These are phyloP conservation scores for Podaxis sp. DNA, from an alignment of 768 basidiomycete species.

Conservation along the genomic window DNA sequence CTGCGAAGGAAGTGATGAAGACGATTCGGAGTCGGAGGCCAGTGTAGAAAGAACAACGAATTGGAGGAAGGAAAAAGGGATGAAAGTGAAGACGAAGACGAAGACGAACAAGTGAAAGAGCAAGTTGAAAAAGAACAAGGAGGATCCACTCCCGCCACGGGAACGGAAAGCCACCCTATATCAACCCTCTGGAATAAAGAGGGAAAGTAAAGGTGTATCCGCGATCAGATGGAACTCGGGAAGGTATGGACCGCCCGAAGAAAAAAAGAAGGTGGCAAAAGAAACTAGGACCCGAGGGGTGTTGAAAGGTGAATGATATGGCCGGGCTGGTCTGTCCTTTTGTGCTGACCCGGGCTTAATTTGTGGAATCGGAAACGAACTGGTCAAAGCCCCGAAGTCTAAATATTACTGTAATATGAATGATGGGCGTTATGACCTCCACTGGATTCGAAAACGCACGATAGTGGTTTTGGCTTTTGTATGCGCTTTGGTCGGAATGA, in stretches of 20 bases:
- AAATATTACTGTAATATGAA: not conserved
- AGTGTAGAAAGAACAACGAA: not conserved
- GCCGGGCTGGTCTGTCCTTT: slow-evolving; percentile 1
- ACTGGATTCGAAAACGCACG: not conserved
- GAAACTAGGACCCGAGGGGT: not conserved
- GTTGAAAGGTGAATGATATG: not conserved
- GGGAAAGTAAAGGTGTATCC: not conserved
- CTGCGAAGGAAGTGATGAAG: slow-evolving; percentile 13
- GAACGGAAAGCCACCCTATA: slow-evolving; percentile 1
- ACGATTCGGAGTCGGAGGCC: not conserved
- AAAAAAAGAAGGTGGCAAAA: not conserved
- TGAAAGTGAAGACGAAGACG: not conserved
- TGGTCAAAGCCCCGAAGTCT: not conserved
- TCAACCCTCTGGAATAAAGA: not conserved
- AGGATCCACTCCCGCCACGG: not conserved
- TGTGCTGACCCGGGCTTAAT: not conserved
- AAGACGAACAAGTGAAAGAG: not conserved
- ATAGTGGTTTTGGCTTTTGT: not conserved
- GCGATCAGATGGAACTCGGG: slow-evolving; percentile 3
- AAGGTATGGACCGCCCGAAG: not conserved
- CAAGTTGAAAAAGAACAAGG: slow-evolving; percentile 1
- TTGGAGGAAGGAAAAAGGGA: slow-evolving; percentile 5
- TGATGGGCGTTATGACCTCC: not conserved
- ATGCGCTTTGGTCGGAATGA: not conserved
- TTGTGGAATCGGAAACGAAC: not conserved